These are phyloP conservation scores for Boletus smithii DNA, from an alignment of 1,284 basidiomycete genomes.

Conservation along the genomic window DNA sequence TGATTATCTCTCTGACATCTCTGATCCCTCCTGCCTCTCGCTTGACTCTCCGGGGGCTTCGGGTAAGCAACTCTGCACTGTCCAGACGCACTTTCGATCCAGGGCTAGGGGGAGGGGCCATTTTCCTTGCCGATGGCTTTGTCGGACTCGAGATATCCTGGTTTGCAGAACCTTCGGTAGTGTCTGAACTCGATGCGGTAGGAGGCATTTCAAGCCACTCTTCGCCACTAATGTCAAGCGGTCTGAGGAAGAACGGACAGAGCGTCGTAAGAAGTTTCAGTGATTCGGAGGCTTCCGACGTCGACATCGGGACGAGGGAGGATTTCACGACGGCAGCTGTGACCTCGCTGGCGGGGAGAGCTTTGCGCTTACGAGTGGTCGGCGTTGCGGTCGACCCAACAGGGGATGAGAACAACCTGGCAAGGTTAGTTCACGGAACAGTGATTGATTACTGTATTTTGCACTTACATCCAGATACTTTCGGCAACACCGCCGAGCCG, in stretches of 20 bases:
- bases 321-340: constrained; percentile 68
- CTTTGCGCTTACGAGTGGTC: constrained; percentile 60
- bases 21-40: constrained; percentile 66
- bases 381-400: constrained; percentile 49
- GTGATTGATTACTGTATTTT: not conserved
- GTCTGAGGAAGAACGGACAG: constrained; percentile 75
- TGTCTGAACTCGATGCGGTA: constrained; percentile 29
- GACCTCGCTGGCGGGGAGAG: constrained; percentile 63
- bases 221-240: constrained; percentile 58
- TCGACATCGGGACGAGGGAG: constrained; percentile 71
- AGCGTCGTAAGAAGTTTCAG: constrained; percentile 59
- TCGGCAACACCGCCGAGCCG: constrained; percentile 77
- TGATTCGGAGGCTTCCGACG: constrained; percentile 71
- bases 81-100: constrained; percentile 42
- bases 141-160: constrained; percentile 30
- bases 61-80: constrained; percentile 55
- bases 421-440: not conserved
- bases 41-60: constrained; percentile 69
- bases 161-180: constrained; percentile 11
- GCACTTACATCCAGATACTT: constrained; percentile 77
- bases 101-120: constrained; percentile 34
- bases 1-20: constrained; percentile 74
- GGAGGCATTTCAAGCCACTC: constrained; percentile 83
- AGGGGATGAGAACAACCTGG: constrained; percentile 61
- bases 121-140: constrained; percentile 35